Evolutionary conservation across 139 green algal genomes (phyloP), one percentile per base, ranked within the genome.

Genomic region (Diplosphaera chodatii): DNA sequence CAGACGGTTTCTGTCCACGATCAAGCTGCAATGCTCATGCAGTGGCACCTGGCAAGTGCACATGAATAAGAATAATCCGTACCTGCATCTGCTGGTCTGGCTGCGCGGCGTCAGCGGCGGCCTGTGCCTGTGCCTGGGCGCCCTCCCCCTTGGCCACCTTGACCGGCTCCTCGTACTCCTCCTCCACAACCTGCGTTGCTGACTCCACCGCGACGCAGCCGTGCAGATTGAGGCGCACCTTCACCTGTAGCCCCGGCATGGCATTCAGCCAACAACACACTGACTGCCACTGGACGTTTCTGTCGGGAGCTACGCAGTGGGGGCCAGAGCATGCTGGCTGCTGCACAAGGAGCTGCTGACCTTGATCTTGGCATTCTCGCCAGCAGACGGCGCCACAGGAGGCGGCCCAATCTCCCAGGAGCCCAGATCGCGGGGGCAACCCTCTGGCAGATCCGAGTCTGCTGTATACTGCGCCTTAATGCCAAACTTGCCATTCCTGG

Each of bases 201-300:
- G 62, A 81, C 75, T 98, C 93, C 34, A 98, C 80, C 1, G 66
- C 67, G 10, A 93, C 71, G 40, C 97, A 69, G 32, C 94, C 92
- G 76, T 98, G 90, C 69, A 97, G 82, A 83, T 97, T 97, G 64
- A 99, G 81, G 15, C 65, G 74, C 62, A 93, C 80, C 76, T 92
- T 86, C 21, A 83, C 67, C 63, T 77, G 48, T 20, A 64, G n/a
- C n/a, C n/a, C n/a, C n/a, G n/a, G n/a, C n/a, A n/a, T n/a, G n/a
- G n/a, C n/a, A n/a, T n/a, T n/a, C n/a, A n/a, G n/a, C n/a, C n/a
- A n/a, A n/a, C n/a, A n/a, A n/a, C n/a, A n/a, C n/a, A n/a, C n/a
- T n/a, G n/a, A n/a, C n/a, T n/a, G n/a, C n/a, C n/a, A n/a, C n/a
- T n/a, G n/a, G n/a, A n/a, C n/a, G n/a, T n/a, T n/a, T n/a, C n/a